phyloP scores from a whole-genome alignment of 1,139 yeast genomes.

The Suhomyces atakaporum region DNA sequence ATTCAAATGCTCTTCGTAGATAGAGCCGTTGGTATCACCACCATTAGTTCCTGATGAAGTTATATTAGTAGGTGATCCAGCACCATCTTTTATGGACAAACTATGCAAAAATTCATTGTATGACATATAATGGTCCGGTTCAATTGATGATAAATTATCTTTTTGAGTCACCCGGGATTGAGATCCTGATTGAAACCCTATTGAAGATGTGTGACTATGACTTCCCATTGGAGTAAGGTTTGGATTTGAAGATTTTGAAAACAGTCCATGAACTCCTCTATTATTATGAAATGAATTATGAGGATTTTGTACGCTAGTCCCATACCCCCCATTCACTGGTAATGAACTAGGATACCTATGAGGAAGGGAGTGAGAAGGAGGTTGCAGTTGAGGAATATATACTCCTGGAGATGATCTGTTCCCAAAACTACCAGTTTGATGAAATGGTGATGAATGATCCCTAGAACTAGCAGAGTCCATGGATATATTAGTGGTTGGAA shows the following conservation, averaged over 20 bases:
- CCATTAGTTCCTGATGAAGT: conserved; percentile 1
- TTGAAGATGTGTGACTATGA: conserved; percentile 1
- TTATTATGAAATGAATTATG: conserved; percentile 6
- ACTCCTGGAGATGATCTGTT: conserved; percentile 8
- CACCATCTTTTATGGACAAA: conserved; percentile 28
- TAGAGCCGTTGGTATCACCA: conserved; percentile 8
- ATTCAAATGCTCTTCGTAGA: conserved; percentile 60
- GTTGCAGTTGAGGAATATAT: conserved; percentile 11
- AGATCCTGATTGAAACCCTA: neutral
- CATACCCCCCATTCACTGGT: conserved; percentile 11
- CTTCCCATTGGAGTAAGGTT: neutral
- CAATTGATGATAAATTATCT: conserved; percentile 14
- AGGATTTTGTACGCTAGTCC: conserved; percentile 2
- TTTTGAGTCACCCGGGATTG: conserved; percentile 1
- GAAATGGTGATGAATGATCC: conserved; percentile 24
- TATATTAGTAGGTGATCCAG: conserved; percentile 11
- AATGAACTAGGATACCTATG: conserved; percentile 13
- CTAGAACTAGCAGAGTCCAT: conserved; percentile 45
- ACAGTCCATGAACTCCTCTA: conserved; percentile 5
- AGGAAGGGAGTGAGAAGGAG: conserved; percentile 4
- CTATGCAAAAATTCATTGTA: conserved; percentile 44
- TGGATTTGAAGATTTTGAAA: conserved; percentile 2
- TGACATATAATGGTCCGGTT: conserved; percentile 50
- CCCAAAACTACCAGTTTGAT: conserved; percentile 6
- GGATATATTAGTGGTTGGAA: conserved; percentile 51